Conservation (phyloP, 352 stramenopile genomes). For the Phytophthora hibernalis region DNA sequence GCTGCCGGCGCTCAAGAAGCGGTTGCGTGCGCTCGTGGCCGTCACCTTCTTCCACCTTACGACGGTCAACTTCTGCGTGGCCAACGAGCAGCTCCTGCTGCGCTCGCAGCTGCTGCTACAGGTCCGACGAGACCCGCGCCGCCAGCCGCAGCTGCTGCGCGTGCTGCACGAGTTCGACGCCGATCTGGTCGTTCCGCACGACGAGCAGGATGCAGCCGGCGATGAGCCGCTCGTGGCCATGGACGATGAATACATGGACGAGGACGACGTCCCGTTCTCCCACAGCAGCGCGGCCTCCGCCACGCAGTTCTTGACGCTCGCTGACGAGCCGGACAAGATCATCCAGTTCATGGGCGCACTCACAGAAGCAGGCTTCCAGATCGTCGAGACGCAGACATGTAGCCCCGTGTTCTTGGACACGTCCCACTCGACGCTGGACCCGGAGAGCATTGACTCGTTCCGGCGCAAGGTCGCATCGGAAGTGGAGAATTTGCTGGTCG, state of each 20-base stretch:
- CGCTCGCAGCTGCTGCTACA: slow-evolving; percentile 68
- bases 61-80: slow-evolving; percentile 63
- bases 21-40: slow-evolving; percentile 65
- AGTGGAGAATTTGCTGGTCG: slow-evolving; percentile 52
- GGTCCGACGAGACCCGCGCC: slow-evolving; percentile 33
- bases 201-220: slow-evolving; percentile 36
- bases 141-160: slow-evolving; percentile 39
- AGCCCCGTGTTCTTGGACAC: slow-evolving; percentile 70
- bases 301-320: slow-evolving; percentile 59
- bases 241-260: slow-evolving; percentile 47
- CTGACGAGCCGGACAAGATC: slow-evolving; percentile 56
- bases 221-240: slow-evolving; percentile 36
- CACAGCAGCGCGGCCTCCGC: slow-evolving; percentile 17
- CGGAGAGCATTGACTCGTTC: slow-evolving; percentile 58
- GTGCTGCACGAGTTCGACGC: slow-evolving; percentile 45
- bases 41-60: slow-evolving; percentile 87
- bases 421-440: slow-evolving; percentile 72
- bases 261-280: slow-evolving; percentile 32
- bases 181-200: slow-evolving; percentile 35
- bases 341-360: slow-evolving; percentile 52
- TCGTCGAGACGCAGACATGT: slow-evolving; percentile 66
- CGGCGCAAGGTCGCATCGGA: slow-evolving; percentile 57
- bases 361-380: slow-evolving; percentile 40
- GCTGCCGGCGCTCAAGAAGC: slow-evolving; percentile 60
- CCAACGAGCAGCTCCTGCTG: slow-evolving; percentile 71